Conservation (phyloP, 257 asterid species). For the Echium plantagineum region DNA sequence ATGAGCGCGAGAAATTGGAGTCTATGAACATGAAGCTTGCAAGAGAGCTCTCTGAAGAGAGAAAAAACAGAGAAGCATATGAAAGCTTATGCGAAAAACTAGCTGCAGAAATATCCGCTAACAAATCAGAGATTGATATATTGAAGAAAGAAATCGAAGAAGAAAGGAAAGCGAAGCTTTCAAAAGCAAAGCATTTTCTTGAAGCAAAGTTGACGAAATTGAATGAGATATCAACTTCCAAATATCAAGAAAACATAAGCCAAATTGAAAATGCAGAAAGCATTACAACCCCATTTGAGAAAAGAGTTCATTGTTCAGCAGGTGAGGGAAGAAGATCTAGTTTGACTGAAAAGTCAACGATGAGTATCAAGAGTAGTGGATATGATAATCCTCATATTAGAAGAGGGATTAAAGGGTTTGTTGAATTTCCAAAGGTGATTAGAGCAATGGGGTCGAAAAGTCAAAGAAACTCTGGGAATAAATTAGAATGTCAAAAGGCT, state of each 20-base stretch:
- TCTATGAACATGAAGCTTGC: conserved; percentile 29
- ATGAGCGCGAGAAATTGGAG: conserved; percentile 41
- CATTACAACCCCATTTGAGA: neutral
- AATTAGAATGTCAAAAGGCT: conserved; percentile 74
- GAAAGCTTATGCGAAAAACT: conserved; percentile 43
- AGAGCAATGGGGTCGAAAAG: conserved; percentile 62
- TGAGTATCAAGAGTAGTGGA: neutral
- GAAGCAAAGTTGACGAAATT: conserved; percentile 51
- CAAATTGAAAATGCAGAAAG: conserved; percentile 3
- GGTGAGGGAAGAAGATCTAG: conserved; percentile 20
- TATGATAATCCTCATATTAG: conserved; percentile 61
- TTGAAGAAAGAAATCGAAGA: conserved; percentile 55
- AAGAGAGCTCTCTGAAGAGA: conserved; percentile 41
- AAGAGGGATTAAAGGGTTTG: conserved; percentile 85
- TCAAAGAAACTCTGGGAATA: conserved; percentile 42
- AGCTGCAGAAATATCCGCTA: conserved; percentile 28
- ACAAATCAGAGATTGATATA: conserved; percentile 25
- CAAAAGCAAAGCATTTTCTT: conserved; percentile 44
- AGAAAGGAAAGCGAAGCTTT: conserved; percentile 73
- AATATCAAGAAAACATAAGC: conserved; percentile 7
- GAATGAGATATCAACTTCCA: conserved; percentile 5
- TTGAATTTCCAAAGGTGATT: conserved; percentile 72
- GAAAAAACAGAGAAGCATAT: conserved; percentile 42
- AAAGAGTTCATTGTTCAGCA: neutral
- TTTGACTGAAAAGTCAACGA: conserved; percentile 17